Evolutionary conservation across 495 filamentous ascomycete genomes (phyloP), one percentile per base, ranked within the genome.

Genomic region (Penicillium atrosanguineum): DNA sequence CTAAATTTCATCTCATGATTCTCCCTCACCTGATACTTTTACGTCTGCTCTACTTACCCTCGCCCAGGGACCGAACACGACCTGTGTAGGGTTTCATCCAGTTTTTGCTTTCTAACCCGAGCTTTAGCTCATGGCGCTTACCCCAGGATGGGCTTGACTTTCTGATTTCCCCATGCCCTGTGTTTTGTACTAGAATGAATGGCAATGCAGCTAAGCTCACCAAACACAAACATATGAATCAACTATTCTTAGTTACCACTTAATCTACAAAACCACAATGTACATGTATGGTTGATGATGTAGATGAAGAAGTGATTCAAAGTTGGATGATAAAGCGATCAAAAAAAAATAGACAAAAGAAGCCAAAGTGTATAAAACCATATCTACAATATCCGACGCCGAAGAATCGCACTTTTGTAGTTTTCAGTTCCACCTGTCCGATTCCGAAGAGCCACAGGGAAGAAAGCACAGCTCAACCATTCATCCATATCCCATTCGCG

Each of bases 311-410:
- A 23, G 2, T 2, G 23, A 23, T 23, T 23, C 23, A 23, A 23
- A 23, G 34, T 37, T 3, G 38, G 16, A 39, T 40, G 38, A 45
- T 18, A 39, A 42, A 52, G 46, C 46, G 47, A 36, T 34, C 45
- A 47, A 47, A 26, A 44, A 19, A 53, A 36, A 42, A 47, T 20
- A 47, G 40, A 49, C 16, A 55, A 56, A 50, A 53, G 46, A 57
- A 59, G 47, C 45, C 55, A 60, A 52, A 64, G 48, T 70, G 61
- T 73, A 73, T 68, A 55, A 61, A 56, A 46, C 55, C 59, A 52
- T 70, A 67, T 68, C 62, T 71, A 65, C 63, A 68, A 44, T 56
- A 63, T 61, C 54, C 49, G 57, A 69, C 64, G 67, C 65, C 65
- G 37, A 53, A 66, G 53, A 51, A 65, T 58, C 64, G 44, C 51